Conservation (phyloP, 2,329 filamentous ascomycete genomes). For the Phialophora tarda region DNA sequence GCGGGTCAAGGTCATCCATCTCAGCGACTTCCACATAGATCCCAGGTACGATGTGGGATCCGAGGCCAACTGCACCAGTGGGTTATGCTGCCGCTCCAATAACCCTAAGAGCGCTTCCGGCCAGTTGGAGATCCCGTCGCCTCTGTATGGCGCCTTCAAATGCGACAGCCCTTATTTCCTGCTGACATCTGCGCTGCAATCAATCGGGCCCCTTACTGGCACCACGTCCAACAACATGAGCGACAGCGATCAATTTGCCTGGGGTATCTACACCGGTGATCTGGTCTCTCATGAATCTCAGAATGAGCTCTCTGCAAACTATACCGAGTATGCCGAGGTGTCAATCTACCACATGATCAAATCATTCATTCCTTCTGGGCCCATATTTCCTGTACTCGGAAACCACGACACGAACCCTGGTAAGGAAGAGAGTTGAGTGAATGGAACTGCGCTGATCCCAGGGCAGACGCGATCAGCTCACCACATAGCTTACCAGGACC, state of each 20-base stretch:
- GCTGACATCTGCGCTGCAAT: conserved; percentile 61
- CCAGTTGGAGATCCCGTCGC: conserved; percentile 54
- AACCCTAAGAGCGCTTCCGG: conserved; percentile 42
- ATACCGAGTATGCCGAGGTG: conserved; percentile 60
- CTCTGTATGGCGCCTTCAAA: conserved; percentile 60
- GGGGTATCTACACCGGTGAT: conserved; percentile 64
- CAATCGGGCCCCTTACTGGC: conserved; percentile 62
- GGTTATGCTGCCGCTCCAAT: conserved; percentile 60
- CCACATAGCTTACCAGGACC: conserved; percentile 60
- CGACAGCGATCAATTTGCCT: conserved; percentile 53
- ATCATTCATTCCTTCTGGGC: conserved; percentile 58
- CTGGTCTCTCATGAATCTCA: conserved; percentile 62
- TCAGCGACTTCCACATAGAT: conserved; percentile 64
- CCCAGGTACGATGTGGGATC: conserved; percentile 59
- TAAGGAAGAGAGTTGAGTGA: conserved; percentile 5
- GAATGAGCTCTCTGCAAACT: conserved; percentile 58
- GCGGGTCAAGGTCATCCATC: conserved; percentile 61
- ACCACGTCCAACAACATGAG: conserved; percentile 53
- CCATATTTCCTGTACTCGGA: conserved; percentile 62
- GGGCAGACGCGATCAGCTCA: conserved; percentile 55
- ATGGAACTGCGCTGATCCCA: neutral
- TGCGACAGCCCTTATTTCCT: conserved; percentile 66
- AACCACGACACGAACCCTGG: conserved; percentile 63
- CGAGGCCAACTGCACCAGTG: conserved; percentile 60
- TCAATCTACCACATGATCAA: conserved; percentile 63